These are phyloP conservation scores for Leishmania guyanensis DNA, from an alignment of 208 protist genomes.

Conservation along the genomic window DNA sequence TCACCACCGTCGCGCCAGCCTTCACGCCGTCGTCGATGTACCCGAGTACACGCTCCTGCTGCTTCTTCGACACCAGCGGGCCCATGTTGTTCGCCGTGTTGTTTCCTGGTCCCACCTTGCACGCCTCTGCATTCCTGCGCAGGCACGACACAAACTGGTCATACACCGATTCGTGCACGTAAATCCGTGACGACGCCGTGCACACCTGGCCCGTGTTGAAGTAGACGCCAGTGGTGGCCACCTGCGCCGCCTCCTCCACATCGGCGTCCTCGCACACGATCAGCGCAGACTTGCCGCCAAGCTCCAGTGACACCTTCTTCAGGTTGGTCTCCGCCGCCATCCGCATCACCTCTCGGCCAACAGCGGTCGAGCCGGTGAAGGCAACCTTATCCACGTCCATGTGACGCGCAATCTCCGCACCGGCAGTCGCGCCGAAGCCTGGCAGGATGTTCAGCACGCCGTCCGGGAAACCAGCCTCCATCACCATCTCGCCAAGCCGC, in stretches of 20 bases:
- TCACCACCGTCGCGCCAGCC: slow-evolving; percentile 72
- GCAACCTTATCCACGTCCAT: slow-evolving; percentile 90
- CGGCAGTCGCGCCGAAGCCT: slow-evolving; percentile 80
- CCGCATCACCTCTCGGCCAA: slow-evolving; percentile 75
- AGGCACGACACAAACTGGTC: slow-evolving; percentile 77
- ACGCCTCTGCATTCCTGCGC: slow-evolving; percentile 48
- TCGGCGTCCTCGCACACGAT: slow-evolving; percentile 88
- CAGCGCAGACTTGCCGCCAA: slow-evolving; percentile 92
- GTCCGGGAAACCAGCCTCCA: slow-evolving; percentile 83
- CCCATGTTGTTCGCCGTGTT: slow-evolving; percentile 54
- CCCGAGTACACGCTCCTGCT: slow-evolving; percentile 68
- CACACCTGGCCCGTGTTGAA: slow-evolving; percentile 89
- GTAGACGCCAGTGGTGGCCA: slow-evolving; percentile 67
- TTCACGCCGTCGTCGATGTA: slow-evolving; percentile 83
- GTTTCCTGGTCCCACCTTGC: slow-evolving; percentile 62
- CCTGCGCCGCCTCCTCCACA: slow-evolving; percentile 60
- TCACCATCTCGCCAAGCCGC: slow-evolving; percentile 70
- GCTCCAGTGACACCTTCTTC: slow-evolving; percentile 84
- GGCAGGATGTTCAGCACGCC: slow-evolving; percentile 90
- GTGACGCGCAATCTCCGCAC: slow-evolving; percentile 60
- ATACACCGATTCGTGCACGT: slow-evolving; percentile 81
- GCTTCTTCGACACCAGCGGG: slow-evolving; percentile 69
- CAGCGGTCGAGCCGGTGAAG: slow-evolving; percentile 87
- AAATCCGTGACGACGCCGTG: slow-evolving; percentile 84
- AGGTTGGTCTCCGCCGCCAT: slow-evolving; percentile 70